A percentile compares a stretch with the other conserved stretches of the same genome.
These are phyloP conservation scores for Mycena sanguinolenta DNA, from an alignment of 768 basidiomycete species.

Conservation along the genomic window DNA sequence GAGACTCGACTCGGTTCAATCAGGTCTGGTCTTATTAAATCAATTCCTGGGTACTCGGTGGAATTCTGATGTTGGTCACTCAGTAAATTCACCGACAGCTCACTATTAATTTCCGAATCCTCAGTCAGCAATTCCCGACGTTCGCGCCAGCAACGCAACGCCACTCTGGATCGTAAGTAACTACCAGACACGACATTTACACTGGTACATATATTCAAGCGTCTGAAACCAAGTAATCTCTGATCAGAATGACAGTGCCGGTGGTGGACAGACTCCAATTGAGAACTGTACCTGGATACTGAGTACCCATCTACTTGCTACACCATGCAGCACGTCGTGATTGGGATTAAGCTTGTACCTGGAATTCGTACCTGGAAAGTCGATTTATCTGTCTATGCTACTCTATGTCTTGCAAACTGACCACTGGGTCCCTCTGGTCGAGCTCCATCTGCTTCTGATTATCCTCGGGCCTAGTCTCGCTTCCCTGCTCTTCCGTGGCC, in stretches of 20 bases:
- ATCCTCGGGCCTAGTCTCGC: constrained; percentile 1
- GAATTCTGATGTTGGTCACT: constrained; percentile 2
- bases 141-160: background rate
- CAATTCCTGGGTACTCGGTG: background rate
- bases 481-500: background rate
- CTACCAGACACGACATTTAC: background rate
- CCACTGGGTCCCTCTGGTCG: background rate
- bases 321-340: background rate
- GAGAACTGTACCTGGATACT: background rate
- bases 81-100: background rate
- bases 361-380: background rate
- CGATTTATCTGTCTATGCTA: background rate
- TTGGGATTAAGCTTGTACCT: background rate
- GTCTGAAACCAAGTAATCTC: background rate
- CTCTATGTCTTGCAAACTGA: background rate
- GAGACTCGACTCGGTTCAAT: background rate
- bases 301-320: background rate
- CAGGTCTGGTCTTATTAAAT: too few species aligned
- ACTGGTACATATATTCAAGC: background rate
- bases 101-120: background rate
- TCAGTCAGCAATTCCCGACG: background rate
- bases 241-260: background rate
- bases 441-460: background rate
- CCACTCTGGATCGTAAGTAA: background rate
- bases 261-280: background rate